Evolutionary conservation across 176 grass and related monocot species (phyloP), one percentile per base, ranked within the genome.

Genomic region (Juncus inflexus): DNA sequence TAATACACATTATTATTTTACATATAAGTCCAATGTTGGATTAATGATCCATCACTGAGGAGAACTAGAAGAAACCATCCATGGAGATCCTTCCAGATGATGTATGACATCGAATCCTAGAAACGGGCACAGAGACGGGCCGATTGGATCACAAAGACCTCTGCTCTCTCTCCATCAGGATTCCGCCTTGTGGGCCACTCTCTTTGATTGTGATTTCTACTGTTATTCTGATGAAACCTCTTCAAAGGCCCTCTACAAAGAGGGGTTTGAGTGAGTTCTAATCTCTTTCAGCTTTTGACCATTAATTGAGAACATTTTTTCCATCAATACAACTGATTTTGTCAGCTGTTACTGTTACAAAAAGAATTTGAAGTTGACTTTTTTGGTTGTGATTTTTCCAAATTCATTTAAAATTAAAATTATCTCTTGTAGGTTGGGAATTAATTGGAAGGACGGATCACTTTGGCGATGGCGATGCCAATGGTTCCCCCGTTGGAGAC

Each of bases 21-120:
- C n/a, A n/a, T n/a, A n/a, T n/a, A n/a, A n/a, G n/a, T n/a, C n/a
- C n/a, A n/a, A n/a, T n/a, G n/a, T n/a, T n/a, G n/a, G n/a, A n/a
- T n/a, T n/a, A n/a, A n/a, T n/a, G n/a, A n/a, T n/a, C n/a, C n/a
- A n/a, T n/a, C n/a, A n/a, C n/a, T n/a, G 19, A 28, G 19, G 19
- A 28, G 1, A 28, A 28, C 1, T 28, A 47, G 9, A 47, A 4
- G 9, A 66, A 15, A 66, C 12, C 8, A 67, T 52, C 9, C 28
- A 67, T 67, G 65, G 65, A n/a, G 47, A 52, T 12, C 49, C 65
- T 67, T 6, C 65, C 65, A 51, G 47, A 67, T n/a, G 47, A 67
- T 39, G 11, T 67, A 52, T 53, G 45, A 15, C 65, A 67, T 12
- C 28, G n/a, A 14, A 67, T 54, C 19, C 49, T 67, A 1, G 9